Percentiles rank a stretch among this genome's conserved stretches.
Evolutionary conservation across 345 rosid species (phyloP).

Genomic region (Sisymbrium irio): DNA sequence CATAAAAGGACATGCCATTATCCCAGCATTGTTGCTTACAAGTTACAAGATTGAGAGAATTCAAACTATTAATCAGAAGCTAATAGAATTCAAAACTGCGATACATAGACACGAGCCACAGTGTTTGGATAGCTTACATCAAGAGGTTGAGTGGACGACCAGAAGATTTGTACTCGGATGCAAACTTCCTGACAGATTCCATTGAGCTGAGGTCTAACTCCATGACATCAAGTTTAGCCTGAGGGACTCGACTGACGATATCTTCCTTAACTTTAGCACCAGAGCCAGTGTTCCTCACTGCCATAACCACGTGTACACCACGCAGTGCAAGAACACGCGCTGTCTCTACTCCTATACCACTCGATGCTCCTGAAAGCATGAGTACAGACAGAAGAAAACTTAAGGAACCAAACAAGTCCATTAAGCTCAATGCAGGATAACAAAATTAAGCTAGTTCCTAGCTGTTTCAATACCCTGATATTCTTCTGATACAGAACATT

Average conservation of each 20-base stretch:
- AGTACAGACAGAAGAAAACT: background rate
- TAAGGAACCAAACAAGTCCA: background rate
- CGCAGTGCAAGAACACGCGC: conserved; percentile 64
- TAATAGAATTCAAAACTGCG: background rate
- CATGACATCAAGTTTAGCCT: conserved; percentile 63
- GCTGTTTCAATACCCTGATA: background rate
- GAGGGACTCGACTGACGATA: conserved; percentile 46
- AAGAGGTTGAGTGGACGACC: conserved; percentile 63
- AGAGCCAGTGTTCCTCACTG: conserved; percentile 50
- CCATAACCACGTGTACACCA: conserved; percentile 67
- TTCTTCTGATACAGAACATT: background rate
- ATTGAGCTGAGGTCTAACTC: conserved; percentile 66
- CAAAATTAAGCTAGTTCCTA: background rate
- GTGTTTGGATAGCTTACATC: conserved; percentile 37
- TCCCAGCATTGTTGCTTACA: conserved; percentile 47
- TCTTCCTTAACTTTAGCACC: conserved; percentile 50
- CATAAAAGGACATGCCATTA: conserved; percentile 43
- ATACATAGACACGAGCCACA: background rate
- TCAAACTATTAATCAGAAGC: background rate
- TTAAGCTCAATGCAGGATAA: background rate
- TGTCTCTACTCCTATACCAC: conserved; percentile 66
- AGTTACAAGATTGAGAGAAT: conserved; percentile 3
- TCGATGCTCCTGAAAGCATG: conserved; percentile 53
- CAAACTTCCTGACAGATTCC: conserved; percentile 57
- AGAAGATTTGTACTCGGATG: conserved; percentile 47